phyloP scores from a whole-genome alignment of 2,329 filamentous ascomycete genomes.

The Sclerotinia borealis region DNA sequence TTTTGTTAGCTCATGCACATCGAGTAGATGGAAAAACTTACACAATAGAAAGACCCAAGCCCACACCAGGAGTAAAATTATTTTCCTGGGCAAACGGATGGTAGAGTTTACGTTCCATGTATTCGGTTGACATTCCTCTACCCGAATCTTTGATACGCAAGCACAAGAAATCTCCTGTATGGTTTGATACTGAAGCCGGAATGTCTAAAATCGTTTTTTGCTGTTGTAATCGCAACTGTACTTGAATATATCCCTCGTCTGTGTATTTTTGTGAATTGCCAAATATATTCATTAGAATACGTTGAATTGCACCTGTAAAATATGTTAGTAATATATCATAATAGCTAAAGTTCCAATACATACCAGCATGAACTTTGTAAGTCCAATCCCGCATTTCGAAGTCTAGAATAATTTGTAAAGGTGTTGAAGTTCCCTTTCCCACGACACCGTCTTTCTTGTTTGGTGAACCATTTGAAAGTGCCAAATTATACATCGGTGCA shows the following conservation, averaged over 20 bases:
- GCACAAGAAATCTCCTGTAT: conserved; percentile 36
- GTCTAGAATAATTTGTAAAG: conserved; percentile 27
- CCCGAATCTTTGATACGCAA: conserved; percentile 50
- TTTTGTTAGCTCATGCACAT: not conserved
- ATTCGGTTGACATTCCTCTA: conserved; percentile 55
- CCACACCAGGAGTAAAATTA: conserved; percentile 44
- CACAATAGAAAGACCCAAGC: conserved; percentile 37
- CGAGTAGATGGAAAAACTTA: conserved; percentile 18
- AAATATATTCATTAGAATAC: conserved; percentile 52
- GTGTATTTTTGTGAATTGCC: conserved; percentile 58
- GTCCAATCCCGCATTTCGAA: conserved; percentile 28
- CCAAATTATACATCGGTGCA: not conserved
- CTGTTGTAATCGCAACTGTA: conserved; percentile 22
- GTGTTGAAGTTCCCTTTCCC: not conserved
- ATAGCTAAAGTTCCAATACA: conserved; percentile 40
- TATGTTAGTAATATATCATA: conserved; percentile 35
- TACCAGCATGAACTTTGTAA: conserved; percentile 31
- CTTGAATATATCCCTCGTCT: conserved; percentile 41
- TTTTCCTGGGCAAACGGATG: conserved; percentile 57
- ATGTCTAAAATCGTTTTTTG: not conserved
- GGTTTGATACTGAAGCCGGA: conserved; percentile 50
- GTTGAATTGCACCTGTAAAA: conserved; percentile 42
- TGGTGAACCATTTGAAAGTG: conserved; percentile 7
- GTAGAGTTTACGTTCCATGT: conserved; percentile 51
- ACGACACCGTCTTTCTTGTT: not conserved